Percentiles rank a stretch among this genome's conserved stretches.
phyloP scores from a whole-genome alignment of 345 rosid genomes.

The Eucalyptus urophylla region DNA sequence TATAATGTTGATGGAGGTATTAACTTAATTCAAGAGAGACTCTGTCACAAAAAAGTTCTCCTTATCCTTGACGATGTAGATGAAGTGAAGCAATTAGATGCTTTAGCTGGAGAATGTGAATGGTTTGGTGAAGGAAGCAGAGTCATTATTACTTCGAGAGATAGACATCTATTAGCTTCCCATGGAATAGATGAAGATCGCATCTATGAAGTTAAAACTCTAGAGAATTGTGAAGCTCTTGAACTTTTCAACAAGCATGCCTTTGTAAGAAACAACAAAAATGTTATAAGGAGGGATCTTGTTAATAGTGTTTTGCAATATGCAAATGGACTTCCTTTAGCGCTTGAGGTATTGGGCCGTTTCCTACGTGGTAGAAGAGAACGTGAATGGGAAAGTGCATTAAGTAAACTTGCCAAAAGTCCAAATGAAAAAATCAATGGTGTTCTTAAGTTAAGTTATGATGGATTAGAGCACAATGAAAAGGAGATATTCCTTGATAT shows the following conservation, averaged over 20 bases:
- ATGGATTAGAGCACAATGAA: background rate
- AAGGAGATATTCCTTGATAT: background rate
- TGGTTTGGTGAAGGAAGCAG: background rate
- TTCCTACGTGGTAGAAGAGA: background rate
- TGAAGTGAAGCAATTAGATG: background rate
- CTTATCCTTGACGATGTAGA: background rate
- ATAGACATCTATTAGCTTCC: background rate
- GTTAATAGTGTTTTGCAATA: background rate
- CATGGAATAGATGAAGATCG: too few relatives aligned
- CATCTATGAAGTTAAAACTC: background rate
- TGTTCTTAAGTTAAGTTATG: background rate
- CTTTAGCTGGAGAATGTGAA: background rate
- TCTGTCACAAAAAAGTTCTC: background rate
- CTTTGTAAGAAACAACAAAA: accelerated
- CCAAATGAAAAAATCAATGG: background rate
- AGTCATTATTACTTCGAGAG: background rate
- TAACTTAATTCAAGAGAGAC: background rate
- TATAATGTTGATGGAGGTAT: background rate
- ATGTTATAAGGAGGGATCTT: background rate
- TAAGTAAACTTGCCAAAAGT: background rate
- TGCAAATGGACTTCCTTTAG: background rate
- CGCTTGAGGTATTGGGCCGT: background rate
- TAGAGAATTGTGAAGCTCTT: accelerated
- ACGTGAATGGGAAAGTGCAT: background rate
- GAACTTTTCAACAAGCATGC: background rate